These are phyloP conservation scores for Dothidotthia symphoricarpi DNA, from an alignment of 2,329 filamentous ascomycete species.

Conservation along the genomic window DNA sequence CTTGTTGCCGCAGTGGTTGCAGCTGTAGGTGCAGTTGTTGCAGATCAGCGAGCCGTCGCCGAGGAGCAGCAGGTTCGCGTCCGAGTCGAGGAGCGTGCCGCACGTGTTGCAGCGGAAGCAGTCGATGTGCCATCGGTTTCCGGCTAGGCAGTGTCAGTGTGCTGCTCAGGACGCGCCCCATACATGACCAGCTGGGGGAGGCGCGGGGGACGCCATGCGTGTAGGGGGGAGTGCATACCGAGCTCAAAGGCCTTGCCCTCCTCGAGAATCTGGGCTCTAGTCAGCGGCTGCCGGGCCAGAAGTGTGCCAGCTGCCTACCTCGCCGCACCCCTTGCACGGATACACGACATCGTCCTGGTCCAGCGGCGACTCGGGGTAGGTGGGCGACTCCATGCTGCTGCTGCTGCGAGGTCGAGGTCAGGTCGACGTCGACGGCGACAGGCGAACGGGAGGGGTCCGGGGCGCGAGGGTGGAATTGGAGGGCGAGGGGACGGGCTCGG, in stretches of 20 bases:
- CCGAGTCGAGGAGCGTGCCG: slow-evolving; percentile 91
- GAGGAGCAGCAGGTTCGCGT: slow-evolving; percentile 93
- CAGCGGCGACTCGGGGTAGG: slow-evolving; percentile 53
- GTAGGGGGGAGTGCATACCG: slow-evolving; percentile 58
- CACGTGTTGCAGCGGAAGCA: slow-evolving; percentile 98
- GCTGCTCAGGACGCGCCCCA: not conserved
- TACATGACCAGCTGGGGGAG: slow-evolving; percentile 1
- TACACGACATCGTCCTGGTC: slow-evolving; percentile 53
- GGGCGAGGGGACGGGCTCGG: slow-evolving; percentile 4
- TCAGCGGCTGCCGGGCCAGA: slow-evolving; percentile 16
- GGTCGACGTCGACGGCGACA: slow-evolving; percentile 1
- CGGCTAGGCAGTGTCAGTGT: slow-evolving; percentile 59
- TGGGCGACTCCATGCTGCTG: slow-evolving; percentile 56
- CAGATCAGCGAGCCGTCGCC: slow-evolving; percentile 98
- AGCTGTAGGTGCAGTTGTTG: slow-evolving; percentile 99
- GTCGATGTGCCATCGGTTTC: slow-evolving; percentile 97
- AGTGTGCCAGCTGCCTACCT: slow-evolving; percentile 26
- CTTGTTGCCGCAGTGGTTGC: slow-evolving; percentile 93
- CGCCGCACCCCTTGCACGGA: slow-evolving; percentile 64
- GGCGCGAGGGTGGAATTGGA: not conserved
- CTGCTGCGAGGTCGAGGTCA: no score
- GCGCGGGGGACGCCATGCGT: slow-evolving; percentile 17
- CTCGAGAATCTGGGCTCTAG: slow-evolving; percentile 75
- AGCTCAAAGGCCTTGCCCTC: slow-evolving; percentile 98
- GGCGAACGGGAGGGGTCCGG: slow-evolving; percentile 1